phyloP scores from a whole-genome alignment of 805 yeast species.

The Ogataea paraovalis region DNA sequence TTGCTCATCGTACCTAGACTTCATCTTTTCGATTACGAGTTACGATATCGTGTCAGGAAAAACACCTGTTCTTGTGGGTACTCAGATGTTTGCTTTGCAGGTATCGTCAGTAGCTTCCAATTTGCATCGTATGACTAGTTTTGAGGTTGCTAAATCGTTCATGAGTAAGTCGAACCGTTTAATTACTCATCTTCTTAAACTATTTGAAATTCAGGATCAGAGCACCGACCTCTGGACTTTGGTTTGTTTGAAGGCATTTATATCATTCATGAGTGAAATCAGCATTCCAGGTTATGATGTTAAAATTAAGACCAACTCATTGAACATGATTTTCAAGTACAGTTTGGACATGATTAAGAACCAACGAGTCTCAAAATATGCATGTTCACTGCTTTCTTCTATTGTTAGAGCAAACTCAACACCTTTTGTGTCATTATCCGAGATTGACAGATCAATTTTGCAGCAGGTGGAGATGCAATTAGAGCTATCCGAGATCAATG shows the following conservation, averaged over 20 bases:
- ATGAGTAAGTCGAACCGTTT: conserved; percentile 2
- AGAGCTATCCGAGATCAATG: conserved; percentile 56
- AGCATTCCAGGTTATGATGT: not conserved
- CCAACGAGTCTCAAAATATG: conserved; percentile 20
- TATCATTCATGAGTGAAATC: conserved; percentile 5
- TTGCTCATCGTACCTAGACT: conserved; percentile 26
- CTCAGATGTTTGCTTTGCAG: conserved; percentile 31
- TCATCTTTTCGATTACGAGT: conserved; percentile 22
- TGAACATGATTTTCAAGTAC: conserved; percentile 32
- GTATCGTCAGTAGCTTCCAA: conserved; percentile 11
- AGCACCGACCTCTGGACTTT: conserved; percentile 14
- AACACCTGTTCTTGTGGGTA: conserved; percentile 17
- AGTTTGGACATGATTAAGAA: conserved; percentile 36
- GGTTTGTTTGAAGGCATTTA: conserved; percentile 5
- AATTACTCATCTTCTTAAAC: conserved; percentile 10
- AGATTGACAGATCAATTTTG: conserved; percentile 37
- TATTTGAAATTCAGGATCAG: conserved; percentile 19
- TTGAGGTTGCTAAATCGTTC: not conserved
- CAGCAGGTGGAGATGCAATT: conserved; percentile 47
- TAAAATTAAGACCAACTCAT: conserved; percentile 2
- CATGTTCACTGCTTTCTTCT: conserved; percentile 33
- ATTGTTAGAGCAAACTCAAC: conserved; percentile 5
- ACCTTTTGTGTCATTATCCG: conserved; percentile 3
- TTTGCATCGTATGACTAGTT: not conserved
- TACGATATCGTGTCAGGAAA: conserved; percentile 11